These are phyloP conservation scores for Flaveria brownii DNA, from an alignment of 129 eudicot genomes.

Conservation along the genomic window DNA sequence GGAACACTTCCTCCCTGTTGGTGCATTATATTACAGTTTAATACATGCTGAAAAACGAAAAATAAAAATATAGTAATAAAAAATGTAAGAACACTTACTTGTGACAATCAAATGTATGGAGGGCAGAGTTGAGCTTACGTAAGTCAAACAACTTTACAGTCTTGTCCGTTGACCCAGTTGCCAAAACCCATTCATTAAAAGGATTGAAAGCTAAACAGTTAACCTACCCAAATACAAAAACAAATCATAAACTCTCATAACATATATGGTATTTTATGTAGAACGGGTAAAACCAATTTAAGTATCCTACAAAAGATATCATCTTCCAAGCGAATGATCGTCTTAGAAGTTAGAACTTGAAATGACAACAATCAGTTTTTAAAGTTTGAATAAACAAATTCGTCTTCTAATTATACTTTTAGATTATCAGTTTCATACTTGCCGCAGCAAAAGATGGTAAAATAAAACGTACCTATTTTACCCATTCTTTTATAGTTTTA, in stretches of 20 bases:
- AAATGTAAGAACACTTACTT: conserved; percentile 52
- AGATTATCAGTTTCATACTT: conserved; percentile 9
- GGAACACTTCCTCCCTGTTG: conserved; percentile 92
- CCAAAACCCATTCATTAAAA: conserved; percentile 94
- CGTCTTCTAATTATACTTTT: background rate
- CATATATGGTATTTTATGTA: background rate
- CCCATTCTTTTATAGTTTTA: background rate
- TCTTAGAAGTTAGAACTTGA: background rate
- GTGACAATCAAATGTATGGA: conserved; percentile 91
- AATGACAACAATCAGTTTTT: conserved; percentile 8
- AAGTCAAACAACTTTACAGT: conserved; percentile 86
- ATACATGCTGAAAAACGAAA: background rate
- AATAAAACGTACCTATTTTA: background rate
- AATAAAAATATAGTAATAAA: background rate
- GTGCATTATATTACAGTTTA: background rate
- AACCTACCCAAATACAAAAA: conserved; percentile 46
- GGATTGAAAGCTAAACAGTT: conserved; percentile 94
- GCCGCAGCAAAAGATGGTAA: background rate
- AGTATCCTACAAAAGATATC: background rate
- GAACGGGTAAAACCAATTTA: background rate
- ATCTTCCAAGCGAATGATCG: background rate
- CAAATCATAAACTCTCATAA: conserved; percentile 5
- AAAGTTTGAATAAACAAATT: background rate
- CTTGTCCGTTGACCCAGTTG: conserved; percentile 95
- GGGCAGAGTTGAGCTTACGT: conserved; percentile 65